Conservation (phyloP, 306 rosid genomes). For the Comarum palustre region DNA sequence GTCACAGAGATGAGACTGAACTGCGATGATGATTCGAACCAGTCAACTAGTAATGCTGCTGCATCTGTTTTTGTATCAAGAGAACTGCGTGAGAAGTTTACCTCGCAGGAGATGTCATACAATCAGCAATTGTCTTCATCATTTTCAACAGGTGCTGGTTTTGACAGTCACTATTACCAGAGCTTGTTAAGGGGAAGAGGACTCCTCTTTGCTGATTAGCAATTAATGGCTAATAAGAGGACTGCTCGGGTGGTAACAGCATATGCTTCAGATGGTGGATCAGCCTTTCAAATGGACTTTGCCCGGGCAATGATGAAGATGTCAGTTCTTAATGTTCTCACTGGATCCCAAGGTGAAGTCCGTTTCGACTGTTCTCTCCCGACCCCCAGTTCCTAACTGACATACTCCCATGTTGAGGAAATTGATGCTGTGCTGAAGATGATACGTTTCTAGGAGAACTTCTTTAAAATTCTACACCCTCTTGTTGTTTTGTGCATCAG, state of each 20-base stretch:
- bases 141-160: constrained; percentile 46
- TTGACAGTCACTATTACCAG: constrained; percentile 64
- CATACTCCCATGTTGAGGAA: neutral
- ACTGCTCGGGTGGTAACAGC: constrained; percentile 62
- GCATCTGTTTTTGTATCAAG: neutral
- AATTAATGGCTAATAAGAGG: constrained; percentile 58
- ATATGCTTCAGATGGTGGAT: constrained; percentile 78
- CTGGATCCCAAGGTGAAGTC: constrained; percentile 39
- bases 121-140: constrained; percentile 38
- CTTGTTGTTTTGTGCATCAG: constrained; percentile 1
- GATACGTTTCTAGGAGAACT: neutral
- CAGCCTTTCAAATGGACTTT: constrained; percentile 71
- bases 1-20: constrained; percentile 47
- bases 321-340: constrained; percentile 47
- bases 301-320: constrained; percentile 65
- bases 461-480: neutral
- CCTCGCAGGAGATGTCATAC: neutral
- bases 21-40: constrained; percentile 36
- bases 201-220: constrained; percentile 81
- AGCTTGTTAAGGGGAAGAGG: constrained; percentile 74
- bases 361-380: constrained; percentile 35
- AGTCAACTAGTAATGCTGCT: neutral
- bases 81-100: neutral
- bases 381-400: neutral
- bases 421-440: neutral